These are phyloP conservation scores for Phoma herbarum DNA, from an alignment of 2,329 filamentous ascomycete species.

Conservation along the genomic window DNA sequence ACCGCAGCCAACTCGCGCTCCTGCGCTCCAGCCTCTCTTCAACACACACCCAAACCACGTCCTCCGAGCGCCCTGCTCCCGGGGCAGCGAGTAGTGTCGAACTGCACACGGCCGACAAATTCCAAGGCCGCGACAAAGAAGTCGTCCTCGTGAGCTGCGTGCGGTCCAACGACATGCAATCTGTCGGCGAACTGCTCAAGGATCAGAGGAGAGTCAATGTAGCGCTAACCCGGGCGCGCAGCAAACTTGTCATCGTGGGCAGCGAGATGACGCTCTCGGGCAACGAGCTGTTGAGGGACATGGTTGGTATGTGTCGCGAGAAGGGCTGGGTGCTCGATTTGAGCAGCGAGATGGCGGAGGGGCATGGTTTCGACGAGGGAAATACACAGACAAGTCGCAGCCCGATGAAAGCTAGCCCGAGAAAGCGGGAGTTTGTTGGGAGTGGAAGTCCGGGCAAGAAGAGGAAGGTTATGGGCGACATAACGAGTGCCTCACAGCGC, in stretches of 20 bases:
- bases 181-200: conserved; percentile 88
- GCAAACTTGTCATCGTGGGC: conserved; percentile 88
- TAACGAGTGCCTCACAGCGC: conserved; percentile 22
- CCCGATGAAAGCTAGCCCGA: conserved; percentile 8
- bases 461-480: conserved; percentile 39
- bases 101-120: conserved; percentile 96
- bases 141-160: conserved; percentile 88
- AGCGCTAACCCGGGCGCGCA: conserved; percentile 90
- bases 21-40: conserved; percentile 75
- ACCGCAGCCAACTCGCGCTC: conserved; percentile 87
- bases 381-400: conserved; percentile 49
- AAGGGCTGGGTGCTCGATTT: conserved; percentile 84
- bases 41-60: conserved; percentile 55
- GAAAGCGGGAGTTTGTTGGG: not conserved
- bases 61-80: conserved; percentile 53
- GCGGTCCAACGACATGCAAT: conserved; percentile 80
- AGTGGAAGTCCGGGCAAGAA: conserved; percentile 47
- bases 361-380: conserved; percentile 72
- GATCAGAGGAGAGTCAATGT: conserved; percentile 97
- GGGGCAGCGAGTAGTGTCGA: conserved; percentile 66
- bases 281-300: conserved; percentile 77
- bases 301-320: conserved; percentile 79
- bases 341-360: conserved; percentile 68
- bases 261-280: conserved; percentile 76
- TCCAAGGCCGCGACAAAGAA: conserved; percentile 96